Evolutionary conservation across 2,329 filamentous ascomycete genomes (phyloP).

Genomic region (Arthrobotrys entomopaga): DNA sequence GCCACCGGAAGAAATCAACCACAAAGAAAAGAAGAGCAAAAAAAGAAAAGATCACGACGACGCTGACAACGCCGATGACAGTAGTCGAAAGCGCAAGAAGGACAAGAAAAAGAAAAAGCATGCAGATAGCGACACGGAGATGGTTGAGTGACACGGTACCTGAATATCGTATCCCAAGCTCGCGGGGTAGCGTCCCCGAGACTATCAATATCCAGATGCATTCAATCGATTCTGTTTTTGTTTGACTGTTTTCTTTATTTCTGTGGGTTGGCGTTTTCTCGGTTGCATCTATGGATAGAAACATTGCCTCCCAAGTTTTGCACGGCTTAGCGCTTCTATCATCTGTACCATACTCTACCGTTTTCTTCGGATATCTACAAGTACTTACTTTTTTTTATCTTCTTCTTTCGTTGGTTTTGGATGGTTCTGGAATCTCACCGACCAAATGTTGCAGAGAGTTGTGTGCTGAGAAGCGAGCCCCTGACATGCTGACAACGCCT

Average conservation of each 20-base stretch:
- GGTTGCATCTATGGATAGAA: constrained; percentile 17
- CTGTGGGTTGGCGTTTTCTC: constrained; percentile 40
- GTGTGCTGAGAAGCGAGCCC: constrained; percentile 36
- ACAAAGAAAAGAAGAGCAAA: constrained; percentile 49
- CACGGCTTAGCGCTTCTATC: constrained; percentile 39
- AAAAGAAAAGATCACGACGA: constrained; percentile 40
- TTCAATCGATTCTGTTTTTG: no score
- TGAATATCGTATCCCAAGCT: background rate
- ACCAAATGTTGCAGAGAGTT: constrained; percentile 11
- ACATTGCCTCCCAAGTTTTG: constrained; percentile 9
- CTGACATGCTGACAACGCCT: constrained; percentile 34
- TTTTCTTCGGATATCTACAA: constrained; percentile 15
- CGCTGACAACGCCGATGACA: constrained; percentile 21
- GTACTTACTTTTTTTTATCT: background rate
- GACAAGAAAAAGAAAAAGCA: constrained; percentile 52
- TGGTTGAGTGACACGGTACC: constrained; percentile 22
- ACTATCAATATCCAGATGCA: no score
- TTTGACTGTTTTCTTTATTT: constrained; percentile 8
- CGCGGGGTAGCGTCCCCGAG: background rate
- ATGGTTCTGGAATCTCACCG: constrained; percentile 13
- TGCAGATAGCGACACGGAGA: constrained; percentile 24
- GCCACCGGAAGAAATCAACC: constrained; percentile 76
- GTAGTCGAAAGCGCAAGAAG: constrained; percentile 43
- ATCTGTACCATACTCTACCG: constrained; percentile 42
- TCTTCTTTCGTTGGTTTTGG: constrained; percentile 16